phyloP scores from a whole-genome alignment of 257 asterid species.

The Leptodermis oblonga region DNA sequence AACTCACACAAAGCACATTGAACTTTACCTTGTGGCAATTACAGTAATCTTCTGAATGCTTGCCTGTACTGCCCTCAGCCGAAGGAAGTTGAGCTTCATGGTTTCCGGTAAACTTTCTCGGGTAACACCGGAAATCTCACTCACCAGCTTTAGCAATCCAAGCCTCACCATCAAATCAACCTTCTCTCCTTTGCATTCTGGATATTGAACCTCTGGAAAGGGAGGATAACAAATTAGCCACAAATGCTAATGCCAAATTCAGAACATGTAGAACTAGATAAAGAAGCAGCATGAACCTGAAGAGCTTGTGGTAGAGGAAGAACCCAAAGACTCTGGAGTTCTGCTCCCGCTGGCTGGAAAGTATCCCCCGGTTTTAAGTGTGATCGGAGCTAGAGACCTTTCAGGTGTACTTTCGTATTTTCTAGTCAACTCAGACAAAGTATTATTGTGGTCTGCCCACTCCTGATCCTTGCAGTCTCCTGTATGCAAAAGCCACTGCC shows the following conservation, averaged over 20 bases:
- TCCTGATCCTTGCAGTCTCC: conserved; percentile 50
- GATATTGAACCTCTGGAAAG: conserved; percentile 35
- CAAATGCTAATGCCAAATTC: background rate
- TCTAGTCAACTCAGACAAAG: conserved; percentile 32
- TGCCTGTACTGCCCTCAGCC: conserved; percentile 74
- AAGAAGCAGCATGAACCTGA: conserved; percentile 29
- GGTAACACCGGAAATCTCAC: conserved; percentile 60
- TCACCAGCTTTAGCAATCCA: conserved; percentile 75
- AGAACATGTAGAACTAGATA: background rate
- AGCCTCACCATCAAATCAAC: conserved; percentile 72
- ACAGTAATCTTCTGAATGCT: conserved; percentile 83
- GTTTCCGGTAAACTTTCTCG: conserved; percentile 86
- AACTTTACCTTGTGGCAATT: conserved; percentile 63
- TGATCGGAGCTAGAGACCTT: conserved; percentile 52
- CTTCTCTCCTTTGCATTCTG: conserved; percentile 79
- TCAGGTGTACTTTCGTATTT: conserved; percentile 29
- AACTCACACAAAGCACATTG: background rate
- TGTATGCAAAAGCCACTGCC: conserved; percentile 56
- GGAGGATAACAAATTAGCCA: background rate
- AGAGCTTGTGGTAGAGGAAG: conserved; percentile 33
- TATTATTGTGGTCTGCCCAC: conserved; percentile 60
- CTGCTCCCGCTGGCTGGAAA: conserved; percentile 37
- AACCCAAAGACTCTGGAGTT: conserved; percentile 29
- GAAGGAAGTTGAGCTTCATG: conserved; percentile 64
- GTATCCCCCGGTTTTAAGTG: conserved; percentile 82